Base-by-base conservation (phyloP, 306 rosid species). In the Boehmeria nivea region DNA sequence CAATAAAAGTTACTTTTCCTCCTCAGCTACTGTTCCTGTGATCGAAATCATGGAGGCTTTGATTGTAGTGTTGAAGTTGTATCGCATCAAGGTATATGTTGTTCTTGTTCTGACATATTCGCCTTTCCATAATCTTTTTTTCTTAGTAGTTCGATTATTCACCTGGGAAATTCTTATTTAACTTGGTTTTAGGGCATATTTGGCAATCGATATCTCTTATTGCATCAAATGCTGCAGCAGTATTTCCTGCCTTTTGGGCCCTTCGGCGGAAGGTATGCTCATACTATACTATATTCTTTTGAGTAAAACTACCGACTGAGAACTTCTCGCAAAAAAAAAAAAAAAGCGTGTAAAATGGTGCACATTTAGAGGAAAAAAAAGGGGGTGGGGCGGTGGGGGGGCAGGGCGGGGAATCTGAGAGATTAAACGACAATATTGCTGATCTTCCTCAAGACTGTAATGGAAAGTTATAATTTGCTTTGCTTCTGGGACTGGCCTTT, bases 31-130 rank as follows among this genome's bases (percentile, higher is more conserved):
- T 91, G 99, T 47, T 67, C 84, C 20, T 93, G 99, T 59, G 96
- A 93, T 58, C 82, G 89, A 49, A 74, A 79, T 73, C 99, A 93
- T 50, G 99, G 96, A 73, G 99, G 99, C 69, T 85, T 87, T 75
- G 99, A 93, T 68, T 93, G 99, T 66, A 76, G 99, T 59, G 17
- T 87, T 61, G 89, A 93, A 71, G 59, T 93, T 27, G 88, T 93
- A 61, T 69, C 94, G 8, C 84, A 61, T 70, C 73, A 73, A 83
- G 99, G 98, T 91, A 68, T 55, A 52, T 68, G 8, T 52, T 58
- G 37, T 60, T 71, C 36, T 52, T 58, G 37, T 60, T 71, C 40
- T 37, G 51, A 50, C 54, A 42, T 2, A 57, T 26, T 36, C 25
- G 39, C 13, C 57, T 52, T 43, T 46, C 16, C 19, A 45, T 34